phyloP scores from a whole-genome alignment of 495 filamentous ascomycete species.

The Penicillium macrosclerotiorum region DNA sequence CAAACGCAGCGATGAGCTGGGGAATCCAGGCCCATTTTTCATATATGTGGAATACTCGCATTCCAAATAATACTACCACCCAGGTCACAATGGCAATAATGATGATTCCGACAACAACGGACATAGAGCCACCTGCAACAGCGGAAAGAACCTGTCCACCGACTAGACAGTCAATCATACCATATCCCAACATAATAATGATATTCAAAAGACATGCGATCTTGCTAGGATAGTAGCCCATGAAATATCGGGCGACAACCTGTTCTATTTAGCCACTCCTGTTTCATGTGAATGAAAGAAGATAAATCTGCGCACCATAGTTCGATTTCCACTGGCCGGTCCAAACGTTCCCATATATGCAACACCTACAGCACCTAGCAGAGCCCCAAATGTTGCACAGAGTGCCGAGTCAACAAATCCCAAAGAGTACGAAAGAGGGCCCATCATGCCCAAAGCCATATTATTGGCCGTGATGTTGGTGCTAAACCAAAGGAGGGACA shows the following conservation, averaged over 20 bases:
- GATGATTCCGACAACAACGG: conserved; percentile 61
- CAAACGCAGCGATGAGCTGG: conserved; percentile 55
- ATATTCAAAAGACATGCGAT: conserved; percentile 63
- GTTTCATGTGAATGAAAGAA: background rate
- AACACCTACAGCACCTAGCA: conserved; percentile 53
- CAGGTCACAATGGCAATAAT: conserved; percentile 58
- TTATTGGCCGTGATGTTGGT: conserved; percentile 65
- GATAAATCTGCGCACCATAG: conserved; percentile 60
- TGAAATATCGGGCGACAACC: conserved; percentile 64
- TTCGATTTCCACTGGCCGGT: conserved; percentile 61
- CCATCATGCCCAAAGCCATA: conserved; percentile 60
- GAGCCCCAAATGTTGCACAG: conserved; percentile 54
- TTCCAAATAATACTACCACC: conserved; percentile 63
- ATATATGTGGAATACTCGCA: conserved; percentile 64
- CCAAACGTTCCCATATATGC: conserved; percentile 66
- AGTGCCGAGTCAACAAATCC: conserved; percentile 59
- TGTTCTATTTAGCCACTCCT: conserved; percentile 14
- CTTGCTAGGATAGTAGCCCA: conserved; percentile 72
- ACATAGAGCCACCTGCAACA: conserved; percentile 51
- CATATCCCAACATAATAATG: conserved; percentile 64
- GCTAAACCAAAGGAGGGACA: conserved; percentile 60
- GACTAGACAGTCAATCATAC: conserved; percentile 55
- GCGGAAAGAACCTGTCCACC: conserved; percentile 50
- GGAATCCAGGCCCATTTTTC: conserved; percentile 63
- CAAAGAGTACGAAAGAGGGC: conserved; percentile 56